phyloP scores from a whole-genome alignment of 768 basidiomycete species.

The Agaricus sinodeliciosus region DNA sequence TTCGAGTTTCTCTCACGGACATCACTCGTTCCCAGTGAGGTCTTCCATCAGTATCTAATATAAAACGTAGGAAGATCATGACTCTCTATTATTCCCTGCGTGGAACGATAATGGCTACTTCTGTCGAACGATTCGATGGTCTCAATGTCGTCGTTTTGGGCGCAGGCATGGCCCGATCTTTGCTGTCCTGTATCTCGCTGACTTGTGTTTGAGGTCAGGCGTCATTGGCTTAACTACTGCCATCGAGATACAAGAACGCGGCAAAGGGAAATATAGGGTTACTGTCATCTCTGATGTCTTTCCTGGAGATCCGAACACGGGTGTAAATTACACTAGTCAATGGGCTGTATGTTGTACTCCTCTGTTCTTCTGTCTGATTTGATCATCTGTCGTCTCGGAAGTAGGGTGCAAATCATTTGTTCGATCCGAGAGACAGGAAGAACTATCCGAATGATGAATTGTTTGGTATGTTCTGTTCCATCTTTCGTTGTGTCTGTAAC shows the following conservation, averaged over 20 bases:
- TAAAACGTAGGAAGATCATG: too few relatives aligned
- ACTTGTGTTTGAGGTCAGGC: constrained; percentile 35
- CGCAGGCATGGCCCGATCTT: constrained; percentile 24
- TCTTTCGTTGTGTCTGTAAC: too few relatives aligned
- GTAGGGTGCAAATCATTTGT: constrained; percentile 70
- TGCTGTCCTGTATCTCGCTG: constrained; percentile 4
- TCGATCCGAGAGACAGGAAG: constrained; percentile 27
- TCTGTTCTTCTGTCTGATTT: not conserved
- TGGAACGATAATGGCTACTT: not conserved
- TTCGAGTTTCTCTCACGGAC: too few relatives aligned
- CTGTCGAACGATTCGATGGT: constrained; percentile 2
- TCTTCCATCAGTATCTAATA: too few relatives aligned
- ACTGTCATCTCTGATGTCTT: constrained; percentile 66
- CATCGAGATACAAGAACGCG: constrained; percentile 51
- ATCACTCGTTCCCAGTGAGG: too few relatives aligned
- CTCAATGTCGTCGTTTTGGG: constrained; percentile 32
- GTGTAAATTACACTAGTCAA: constrained; percentile 66
- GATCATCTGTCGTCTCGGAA: not conserved
- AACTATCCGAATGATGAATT: constrained; percentile 4
- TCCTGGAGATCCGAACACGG: constrained; percentile 64
- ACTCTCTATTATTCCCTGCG: too few relatives aligned
- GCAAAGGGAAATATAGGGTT: constrained; percentile 49
- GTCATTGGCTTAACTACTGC: constrained; percentile 78
- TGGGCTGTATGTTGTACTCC: constrained; percentile 59
- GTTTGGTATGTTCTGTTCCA: not conserved